A percentile compares a stretch with the other conserved stretches of the same genome.
Evolutionary conservation across 73 alveolate species (phyloP).

Genomic region (Tetrahymena borealis): DNA sequence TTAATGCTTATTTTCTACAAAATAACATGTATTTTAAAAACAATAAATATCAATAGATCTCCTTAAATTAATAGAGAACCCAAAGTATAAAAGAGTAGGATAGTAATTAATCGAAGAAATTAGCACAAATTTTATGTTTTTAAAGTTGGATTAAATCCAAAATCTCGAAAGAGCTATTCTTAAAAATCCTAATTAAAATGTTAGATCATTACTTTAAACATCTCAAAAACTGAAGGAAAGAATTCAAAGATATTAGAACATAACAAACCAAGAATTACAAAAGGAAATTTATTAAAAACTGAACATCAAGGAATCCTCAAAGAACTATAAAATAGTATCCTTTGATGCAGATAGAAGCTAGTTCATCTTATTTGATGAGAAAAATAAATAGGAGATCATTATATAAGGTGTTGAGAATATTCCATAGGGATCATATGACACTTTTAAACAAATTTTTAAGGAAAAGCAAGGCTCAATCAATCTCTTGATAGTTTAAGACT

Average conservation of each 20-base stretch:
- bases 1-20: neutral
- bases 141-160: neutral
- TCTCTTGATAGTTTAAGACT: neutral
- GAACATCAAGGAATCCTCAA: neutral
- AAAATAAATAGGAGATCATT: neutral
- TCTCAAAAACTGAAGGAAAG: neutral
- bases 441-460: neutral
- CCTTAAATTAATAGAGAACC: neutral
- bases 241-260: neutral
- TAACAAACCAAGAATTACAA: neutral
- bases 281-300: neutral
- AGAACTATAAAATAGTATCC: neutral
- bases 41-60: neutral
- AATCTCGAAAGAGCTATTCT: neutral
- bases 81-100: neutral
- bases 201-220: neutral
- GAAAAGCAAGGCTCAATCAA: neutral
- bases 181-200: neutral
- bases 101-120: neutral
- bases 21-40: neutral
- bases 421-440: neutral
- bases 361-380: neutral
- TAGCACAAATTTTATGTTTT: neutral
- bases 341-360: neutral
- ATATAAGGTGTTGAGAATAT: neutral